Evolutionary conservation across 768 basidiomycete species (phyloP).

Genomic region (Collybia sp.): DNA sequence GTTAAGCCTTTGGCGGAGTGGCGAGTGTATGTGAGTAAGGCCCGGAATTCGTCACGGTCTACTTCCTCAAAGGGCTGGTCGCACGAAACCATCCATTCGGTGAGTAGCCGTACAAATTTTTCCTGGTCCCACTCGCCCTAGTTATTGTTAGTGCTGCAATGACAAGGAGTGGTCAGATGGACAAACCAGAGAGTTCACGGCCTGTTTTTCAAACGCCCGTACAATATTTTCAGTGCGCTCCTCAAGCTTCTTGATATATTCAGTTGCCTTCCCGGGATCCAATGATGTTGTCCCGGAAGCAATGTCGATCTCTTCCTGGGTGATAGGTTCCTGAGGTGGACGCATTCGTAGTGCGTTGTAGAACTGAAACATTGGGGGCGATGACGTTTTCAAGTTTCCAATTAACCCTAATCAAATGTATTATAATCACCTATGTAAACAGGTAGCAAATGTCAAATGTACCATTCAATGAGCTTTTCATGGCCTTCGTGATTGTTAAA

Average conservation of each 20-base stretch:
- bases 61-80: slow-evolving; percentile 17
- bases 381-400: background rate
- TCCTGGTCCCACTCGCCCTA: slow-evolving; percentile 2
- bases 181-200: too few relatives aligned
- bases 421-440: background rate
- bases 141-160: slow-evolving; percentile 4
- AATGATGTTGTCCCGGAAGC: slow-evolving; percentile 5
- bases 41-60: slow-evolving; percentile 10
- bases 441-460: background rate
- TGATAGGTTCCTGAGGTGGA: background rate
- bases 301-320: background rate
- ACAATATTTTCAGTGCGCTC: slow-evolving; percentile 10
- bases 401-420: background rate
- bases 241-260: slow-evolving; percentile 6
- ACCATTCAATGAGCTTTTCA: slow-evolving; percentile 9
- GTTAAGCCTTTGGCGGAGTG: background rate
- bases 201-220: slow-evolving; percentile 14
- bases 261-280: slow-evolving; percentile 1
- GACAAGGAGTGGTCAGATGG: too few relatives aligned
- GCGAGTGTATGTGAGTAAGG: slow-evolving; percentile 12
- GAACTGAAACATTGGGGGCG: slow-evolving; percentile 5
- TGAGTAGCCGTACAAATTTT: background rate
- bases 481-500: slow-evolving; percentile 8
- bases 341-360: background rate
- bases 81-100: slow-evolving; percentile 6